Evolutionary conservation across 306 rosid species (phyloP), one percentile per base, ranked within the genome.

Genomic region (Ormosia semicastrata): DNA sequence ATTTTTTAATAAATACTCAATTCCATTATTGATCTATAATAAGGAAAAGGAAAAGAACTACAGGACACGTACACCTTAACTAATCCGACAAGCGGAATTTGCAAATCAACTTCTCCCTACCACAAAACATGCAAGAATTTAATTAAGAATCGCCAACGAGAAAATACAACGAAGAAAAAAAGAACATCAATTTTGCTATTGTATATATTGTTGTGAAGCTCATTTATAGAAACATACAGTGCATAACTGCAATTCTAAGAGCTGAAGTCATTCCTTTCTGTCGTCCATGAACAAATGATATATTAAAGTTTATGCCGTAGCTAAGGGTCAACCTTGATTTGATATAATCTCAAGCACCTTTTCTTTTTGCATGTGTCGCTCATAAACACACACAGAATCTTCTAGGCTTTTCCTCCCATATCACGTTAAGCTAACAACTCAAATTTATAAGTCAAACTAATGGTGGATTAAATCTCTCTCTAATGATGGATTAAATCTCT

Each of bases 401-500:
- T 37, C n/a, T 17, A n/a, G 62, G 34, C 67, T 43, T 68, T 57
- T 29, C 78, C 83, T 71, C 80, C 65, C 76, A 71, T 54, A 66
- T 53, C 80, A 78, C 65, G 83, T 72, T 72, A 83, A 71, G 76
- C 57, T 32, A 64, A 53, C 75, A 62, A 70, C 49, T 75, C 81
- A 81, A 64, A 53, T 37, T 34, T 7, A 15, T 4, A 14, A 43
- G 52, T 74, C 80, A 82, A 66, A 53, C 8, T 41, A 65, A 39
- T 11, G 34, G 11, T 43, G 34, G 8, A 29, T 60, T 70, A 29
- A 49, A 14, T 24, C 39, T 44, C 71, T 8, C 33, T n/a, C n/a
- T n/a, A 65, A 39, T 11, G 34, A 15, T 43, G 34, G 8, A 29
- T 60, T 70, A 29, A 49, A 14, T 24, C 39, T 44, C 71, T 39